A percentile compares a stretch with the other conserved stretches of the same genome.
Evolutionary conservation across 139 green algal species (phyloP).

Genomic region (Yamagishiella unicocca): DNA sequence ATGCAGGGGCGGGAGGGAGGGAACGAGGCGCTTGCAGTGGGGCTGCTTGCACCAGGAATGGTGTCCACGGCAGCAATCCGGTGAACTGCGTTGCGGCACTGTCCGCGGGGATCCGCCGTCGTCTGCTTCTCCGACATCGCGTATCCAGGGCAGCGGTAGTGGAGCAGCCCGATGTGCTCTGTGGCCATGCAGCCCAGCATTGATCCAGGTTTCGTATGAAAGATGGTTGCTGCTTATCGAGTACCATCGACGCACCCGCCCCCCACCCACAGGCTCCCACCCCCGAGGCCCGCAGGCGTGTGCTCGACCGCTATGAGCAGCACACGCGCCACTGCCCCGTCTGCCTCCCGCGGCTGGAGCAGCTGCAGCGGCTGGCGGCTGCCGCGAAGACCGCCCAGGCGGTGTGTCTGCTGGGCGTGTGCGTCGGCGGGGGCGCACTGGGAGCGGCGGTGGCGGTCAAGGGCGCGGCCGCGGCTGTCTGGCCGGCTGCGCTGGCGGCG

Average conservation of each 20-base stretch:
- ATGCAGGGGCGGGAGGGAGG: too few species aligned
- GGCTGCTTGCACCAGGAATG: too few species aligned
- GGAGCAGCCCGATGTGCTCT: too few species aligned
- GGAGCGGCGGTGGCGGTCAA: not conserved
- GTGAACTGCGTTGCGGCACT: too few species aligned
- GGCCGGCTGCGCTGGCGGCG: not conserved
- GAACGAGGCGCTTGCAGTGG: too few species aligned
- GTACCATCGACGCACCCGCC: not conserved
- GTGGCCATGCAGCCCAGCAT: too few species aligned
- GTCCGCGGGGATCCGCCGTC: too few species aligned
- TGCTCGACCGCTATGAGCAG: slow-evolving; percentile 24
- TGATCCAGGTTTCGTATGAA: too few species aligned
- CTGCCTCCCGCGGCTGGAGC: not conserved
- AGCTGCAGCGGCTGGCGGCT: not conserved
- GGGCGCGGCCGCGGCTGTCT: not conserved
- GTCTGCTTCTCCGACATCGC: too few species aligned
- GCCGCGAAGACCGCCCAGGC: not conserved
- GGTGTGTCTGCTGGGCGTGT: not conserved
- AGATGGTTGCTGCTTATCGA: too few species aligned
- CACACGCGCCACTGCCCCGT: slow-evolving; percentile 32
- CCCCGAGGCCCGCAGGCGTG: not conserved
- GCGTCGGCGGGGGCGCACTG: not conserved
- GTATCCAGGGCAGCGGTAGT: too few species aligned
- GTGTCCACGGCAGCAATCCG: too few species aligned
- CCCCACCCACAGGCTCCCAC: not conserved